Evolutionary conservation across 805 yeast genomes (phyloP).

Genomic region (Metschnikowia bowlesiae): DNA sequence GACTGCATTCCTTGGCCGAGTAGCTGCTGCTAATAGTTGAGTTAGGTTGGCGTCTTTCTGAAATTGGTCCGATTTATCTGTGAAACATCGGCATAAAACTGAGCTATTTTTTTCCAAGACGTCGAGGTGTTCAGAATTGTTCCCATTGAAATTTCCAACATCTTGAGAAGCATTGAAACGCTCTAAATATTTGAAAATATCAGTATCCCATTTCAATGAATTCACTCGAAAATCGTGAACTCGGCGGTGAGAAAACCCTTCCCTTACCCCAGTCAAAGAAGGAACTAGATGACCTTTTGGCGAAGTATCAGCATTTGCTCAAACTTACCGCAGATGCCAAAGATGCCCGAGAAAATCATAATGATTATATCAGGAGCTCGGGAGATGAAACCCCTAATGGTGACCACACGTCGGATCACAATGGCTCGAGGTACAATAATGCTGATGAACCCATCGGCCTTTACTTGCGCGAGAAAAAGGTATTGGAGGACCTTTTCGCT

Average conservation of each 20-base stretch:
- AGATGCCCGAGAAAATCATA: conserved; percentile 15
- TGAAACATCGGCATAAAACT: neutral
- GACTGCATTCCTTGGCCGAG: conserved; percentile 1
- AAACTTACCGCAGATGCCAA: conserved; percentile 18
- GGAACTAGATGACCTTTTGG: conserved; percentile 14
- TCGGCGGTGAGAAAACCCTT: conserved; percentile 1
- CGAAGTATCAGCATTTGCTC: conserved; percentile 17
- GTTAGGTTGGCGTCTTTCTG: neutral
- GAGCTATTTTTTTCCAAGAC: neutral
- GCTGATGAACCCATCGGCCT: conserved; percentile 16
- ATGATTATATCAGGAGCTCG: neutral
- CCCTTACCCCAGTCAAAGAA: conserved; percentile 13
- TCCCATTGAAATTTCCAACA: neutral
- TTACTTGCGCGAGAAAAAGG: conserved; percentile 19
- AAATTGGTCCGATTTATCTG: neutral
- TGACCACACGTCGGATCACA: neutral
- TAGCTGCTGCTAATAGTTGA: neutral
- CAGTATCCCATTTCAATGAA: neutral
- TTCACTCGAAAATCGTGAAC: neutral
- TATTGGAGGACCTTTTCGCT: conserved; percentile 28
- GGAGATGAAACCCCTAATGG: neutral
- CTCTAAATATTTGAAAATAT: neutral
- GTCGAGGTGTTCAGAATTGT: neutral
- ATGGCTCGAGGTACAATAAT: neutral
- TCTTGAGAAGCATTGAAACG: neutral